Evolutionary conservation across 2,329 filamentous ascomycete species (phyloP).

Genomic region (Pyricularia grisea): DNA sequence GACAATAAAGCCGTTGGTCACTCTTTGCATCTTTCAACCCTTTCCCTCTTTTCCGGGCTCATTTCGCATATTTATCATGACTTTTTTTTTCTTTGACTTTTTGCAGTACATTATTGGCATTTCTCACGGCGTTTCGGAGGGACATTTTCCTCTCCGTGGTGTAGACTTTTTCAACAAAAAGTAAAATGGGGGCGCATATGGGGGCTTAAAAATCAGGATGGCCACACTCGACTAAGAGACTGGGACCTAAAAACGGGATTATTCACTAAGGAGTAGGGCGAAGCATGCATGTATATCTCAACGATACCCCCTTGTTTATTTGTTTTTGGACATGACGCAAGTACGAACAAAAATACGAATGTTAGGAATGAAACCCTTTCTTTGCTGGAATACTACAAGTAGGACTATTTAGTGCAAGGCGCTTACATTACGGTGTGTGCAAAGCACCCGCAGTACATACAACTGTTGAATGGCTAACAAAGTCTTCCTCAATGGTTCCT

Average conservation of each 20-base stretch:
- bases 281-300: slow-evolving; percentile 6
- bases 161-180: slow-evolving; percentile 2
- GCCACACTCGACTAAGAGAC: neutral
- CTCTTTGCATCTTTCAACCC: neutral
- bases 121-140: neutral
- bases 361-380: neutral
- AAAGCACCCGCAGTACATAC: no score
- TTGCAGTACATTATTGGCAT: neutral
- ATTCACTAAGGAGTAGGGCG: neutral
- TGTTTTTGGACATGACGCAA: neutral
- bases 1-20: neutral
- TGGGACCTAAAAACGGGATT: neutral
- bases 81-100: neutral
- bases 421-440: no score
- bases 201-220: neutral
- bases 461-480: no score
- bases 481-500: no score
- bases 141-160: neutral
- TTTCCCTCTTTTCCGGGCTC: neutral
- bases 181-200: neutral
- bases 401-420: neutral
- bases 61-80: neutral
- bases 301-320: slow-evolving; percentile 2
- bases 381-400: neutral
- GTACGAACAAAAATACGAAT: neutral